Evolutionary conservation across 1,284 basidiomycete species (phyloP), one percentile per base, ranked within the genome.

Genomic region (Sporisorium exsertum): DNA sequence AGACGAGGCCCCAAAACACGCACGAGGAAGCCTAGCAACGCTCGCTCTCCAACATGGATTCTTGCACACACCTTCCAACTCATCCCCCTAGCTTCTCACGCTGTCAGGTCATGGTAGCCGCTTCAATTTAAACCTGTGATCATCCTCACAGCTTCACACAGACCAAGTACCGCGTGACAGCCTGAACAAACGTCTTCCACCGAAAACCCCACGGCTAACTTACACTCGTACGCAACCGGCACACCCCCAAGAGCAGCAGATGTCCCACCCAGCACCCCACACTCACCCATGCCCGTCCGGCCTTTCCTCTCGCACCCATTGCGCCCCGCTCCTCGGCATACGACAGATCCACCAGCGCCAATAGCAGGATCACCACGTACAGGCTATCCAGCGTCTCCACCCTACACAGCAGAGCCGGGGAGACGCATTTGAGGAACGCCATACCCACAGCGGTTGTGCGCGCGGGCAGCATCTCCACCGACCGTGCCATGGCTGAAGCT

Each of bases 341-440:
- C 10, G 45, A 29, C 1, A 65, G 54, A 26, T 64, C 58, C n/a
- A 64, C n/a, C 2, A 70, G 35, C n/a, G 66, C 60, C 10, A 69
- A n/a, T 2, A 63, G 9, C 6, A 69, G 18, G 27, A 70, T 61
- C 2, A 55, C 29, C 3, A 40, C 6, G 40, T 37, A 20, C 20
- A 47, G 2, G n/a, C 43, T 9, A 24, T 61, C 50, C 15, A 37
- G 5, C 3, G 32, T 12, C 7, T 5, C 6, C 49, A 20, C 10
- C 3, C 9, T 12, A n/a, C 29, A 13, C 43, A 58, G 18, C 2
- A 43, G 22, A 5, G 27, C 10, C 40, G 32, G 35, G 12, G 61
- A 64, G 27, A 70, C 40, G n/a, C 56, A 60, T 18, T 64, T 64
- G 16, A 64, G n/a, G 7, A 70, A 7, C 3, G 67, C 67, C 2